phyloP scores from a whole-genome alignment of 148 eudicot genomes.

The Nepenthes gracilis region DNA sequence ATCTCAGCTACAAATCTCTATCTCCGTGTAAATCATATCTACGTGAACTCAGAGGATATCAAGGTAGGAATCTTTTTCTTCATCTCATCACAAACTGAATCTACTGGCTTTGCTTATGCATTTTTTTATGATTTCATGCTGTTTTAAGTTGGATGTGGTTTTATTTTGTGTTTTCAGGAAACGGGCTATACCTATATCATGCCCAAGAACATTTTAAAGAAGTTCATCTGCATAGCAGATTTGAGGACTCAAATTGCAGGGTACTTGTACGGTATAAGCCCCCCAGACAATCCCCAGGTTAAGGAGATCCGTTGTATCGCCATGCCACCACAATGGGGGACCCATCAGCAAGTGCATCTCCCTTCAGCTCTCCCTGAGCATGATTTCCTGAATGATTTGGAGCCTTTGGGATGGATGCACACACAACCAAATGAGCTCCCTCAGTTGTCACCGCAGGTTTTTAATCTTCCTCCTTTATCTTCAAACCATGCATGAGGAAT shows the following conservation, averaged over 20 bases:
- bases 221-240: slow-evolving; percentile 96
- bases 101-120: background rate
- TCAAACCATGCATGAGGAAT: background rate
- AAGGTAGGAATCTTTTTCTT: slow-evolving; percentile 34
- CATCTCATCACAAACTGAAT: too few relatives aligned
- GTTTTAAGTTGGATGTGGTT: background rate
- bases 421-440: slow-evolving; percentile 99
- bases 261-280: slow-evolving; percentile 91
- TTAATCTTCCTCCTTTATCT: background rate
- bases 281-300: slow-evolving; percentile 98
- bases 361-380: slow-evolving; percentile 92
- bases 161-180: slow-evolving; percentile 41
- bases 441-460: slow-evolving; percentile 94
- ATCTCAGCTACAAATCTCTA: slow-evolving; percentile 98
- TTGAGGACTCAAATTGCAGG: slow-evolving; percentile 94
- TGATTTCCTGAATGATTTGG: slow-evolving; percentile 85
- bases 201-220: slow-evolving; percentile 98
- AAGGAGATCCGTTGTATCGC: slow-evolving; percentile 96
- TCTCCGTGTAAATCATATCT: slow-evolving; percentile 95
- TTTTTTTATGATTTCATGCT: background rate
- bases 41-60: slow-evolving; percentile 96
- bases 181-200: slow-evolving; percentile 97
- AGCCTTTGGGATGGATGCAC: slow-evolving; percentile 99
- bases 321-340: slow-evolving; percentile 97
- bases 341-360: slow-evolving; percentile 92